These are phyloP conservation scores for Casaregolazyma lundiana DNA, from an alignment of 1,139 yeast species.

Conservation along the genomic window DNA sequence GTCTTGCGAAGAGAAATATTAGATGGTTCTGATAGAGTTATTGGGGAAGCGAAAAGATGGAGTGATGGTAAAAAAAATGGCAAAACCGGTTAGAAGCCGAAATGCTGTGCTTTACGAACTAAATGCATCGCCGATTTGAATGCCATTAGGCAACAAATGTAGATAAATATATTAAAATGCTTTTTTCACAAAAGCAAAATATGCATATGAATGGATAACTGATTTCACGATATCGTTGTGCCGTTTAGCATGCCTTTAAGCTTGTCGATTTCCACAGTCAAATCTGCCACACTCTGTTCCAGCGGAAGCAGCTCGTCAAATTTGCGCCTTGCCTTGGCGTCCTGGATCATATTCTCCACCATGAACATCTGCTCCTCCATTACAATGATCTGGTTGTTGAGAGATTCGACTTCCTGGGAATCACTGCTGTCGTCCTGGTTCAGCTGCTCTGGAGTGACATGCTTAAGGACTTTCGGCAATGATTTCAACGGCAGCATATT, in stretches of 20 bases:
- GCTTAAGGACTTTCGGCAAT: constrained; percentile 40
- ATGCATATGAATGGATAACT: not conserved
- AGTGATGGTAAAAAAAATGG: not conserved
- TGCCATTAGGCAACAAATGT: too few relatives aligned
- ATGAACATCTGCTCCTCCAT: constrained; percentile 77
- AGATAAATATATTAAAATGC: too few relatives aligned
- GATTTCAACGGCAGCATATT: constrained; percentile 53
- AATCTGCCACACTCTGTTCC: constrained; percentile 54
- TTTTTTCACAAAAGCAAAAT: not conserved
- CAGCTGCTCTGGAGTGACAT: constrained; percentile 11
- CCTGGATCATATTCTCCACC: constrained; percentile 58
- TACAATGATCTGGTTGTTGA: constrained; percentile 71
- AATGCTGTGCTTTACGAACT: too few relatives aligned
- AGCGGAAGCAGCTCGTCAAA: constrained; percentile 73
- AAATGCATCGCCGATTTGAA: too few relatives aligned
- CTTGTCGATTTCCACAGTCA: constrained; percentile 47
- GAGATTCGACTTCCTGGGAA: constrained; percentile 2
- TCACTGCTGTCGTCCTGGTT: not conserved
- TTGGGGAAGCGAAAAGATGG: not conserved
- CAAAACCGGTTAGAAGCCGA: too few relatives aligned
- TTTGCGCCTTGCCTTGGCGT: constrained; percentile 59
- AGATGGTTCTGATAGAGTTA: not conserved
- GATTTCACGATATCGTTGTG: not conserved
- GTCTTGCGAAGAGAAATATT: too few relatives aligned
- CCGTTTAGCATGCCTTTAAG: constrained; percentile 53